A percentile compares a stretch with the other conserved stretches of the same genome.
Conservation (phyloP, 2,329 filamentous ascomycete species). For the Alternaria infectoria region DNA sequence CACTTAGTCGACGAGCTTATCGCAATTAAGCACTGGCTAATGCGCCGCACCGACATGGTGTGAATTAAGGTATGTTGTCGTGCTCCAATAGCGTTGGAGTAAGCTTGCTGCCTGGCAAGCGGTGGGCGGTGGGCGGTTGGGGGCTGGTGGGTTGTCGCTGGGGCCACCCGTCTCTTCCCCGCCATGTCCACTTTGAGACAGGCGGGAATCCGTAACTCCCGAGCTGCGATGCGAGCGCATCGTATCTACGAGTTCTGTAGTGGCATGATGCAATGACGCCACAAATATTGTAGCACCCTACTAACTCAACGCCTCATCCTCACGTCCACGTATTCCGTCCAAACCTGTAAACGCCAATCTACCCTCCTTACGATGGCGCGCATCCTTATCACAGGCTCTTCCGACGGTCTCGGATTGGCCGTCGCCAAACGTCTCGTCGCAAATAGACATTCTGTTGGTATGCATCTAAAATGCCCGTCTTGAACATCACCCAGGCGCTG, state of each 20-base stretch:
- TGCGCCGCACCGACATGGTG: not conserved
- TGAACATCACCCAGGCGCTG: not conserved
- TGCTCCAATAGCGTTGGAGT: not conserved
- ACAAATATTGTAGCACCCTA: not conserved
- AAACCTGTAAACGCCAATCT: not conserved
- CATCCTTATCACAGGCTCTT: slow-evolving; percentile 64
- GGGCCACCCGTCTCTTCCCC: not conserved
- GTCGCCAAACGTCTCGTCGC: slow-evolving; percentile 59
- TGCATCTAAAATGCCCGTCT: not conserved
- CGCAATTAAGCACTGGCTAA: not conserved
- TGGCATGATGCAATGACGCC: not conserved
- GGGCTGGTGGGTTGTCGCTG: not conserved
- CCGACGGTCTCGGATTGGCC: slow-evolving; percentile 62
- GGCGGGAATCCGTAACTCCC: not conserved
- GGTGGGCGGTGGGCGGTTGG: not conserved
- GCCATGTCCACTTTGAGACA: not conserved
- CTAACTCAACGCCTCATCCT: too few relatives aligned
- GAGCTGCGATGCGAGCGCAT: not conserved
- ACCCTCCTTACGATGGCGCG: slow-evolving; percentile 48
- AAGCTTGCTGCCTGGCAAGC: not conserved
- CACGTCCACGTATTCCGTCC: not conserved
- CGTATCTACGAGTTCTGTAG: not conserved
- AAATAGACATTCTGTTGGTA: slow-evolving; percentile 59
- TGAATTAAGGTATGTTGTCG: not conserved
- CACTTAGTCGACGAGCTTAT: not conserved